Conservation (phyloP, 2,329 filamentous ascomycete genomes). For the Endocalyx cinctus region DNA sequence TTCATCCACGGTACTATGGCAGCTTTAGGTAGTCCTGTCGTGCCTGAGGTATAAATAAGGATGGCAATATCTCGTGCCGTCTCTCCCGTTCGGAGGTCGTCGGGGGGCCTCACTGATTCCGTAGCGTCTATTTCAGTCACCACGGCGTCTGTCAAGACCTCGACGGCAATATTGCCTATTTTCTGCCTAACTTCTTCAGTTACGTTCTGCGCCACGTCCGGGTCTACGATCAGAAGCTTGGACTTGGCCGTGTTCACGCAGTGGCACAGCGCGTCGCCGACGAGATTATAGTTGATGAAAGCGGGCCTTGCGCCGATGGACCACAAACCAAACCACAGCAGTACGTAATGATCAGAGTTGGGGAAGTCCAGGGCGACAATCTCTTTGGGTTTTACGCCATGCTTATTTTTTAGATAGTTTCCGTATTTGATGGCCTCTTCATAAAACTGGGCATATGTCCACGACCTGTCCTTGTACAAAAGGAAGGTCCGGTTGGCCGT, state of each 20-base stretch:
- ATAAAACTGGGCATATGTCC: constrained; percentile 75
- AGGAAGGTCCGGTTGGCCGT: constrained; percentile 56
- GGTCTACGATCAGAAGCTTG: constrained; percentile 65
- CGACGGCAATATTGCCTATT: constrained; percentile 49
- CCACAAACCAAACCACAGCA: constrained; percentile 75
- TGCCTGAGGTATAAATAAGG: constrained; percentile 82
- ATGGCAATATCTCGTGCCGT: constrained; percentile 56
- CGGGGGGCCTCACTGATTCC: constrained; percentile 51
- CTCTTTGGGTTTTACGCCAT: constrained; percentile 63
- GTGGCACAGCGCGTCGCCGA: constrained; percentile 66
- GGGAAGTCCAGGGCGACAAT: constrained; percentile 78
- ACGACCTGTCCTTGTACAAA: constrained; percentile 62
- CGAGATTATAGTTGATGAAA: constrained; percentile 84
- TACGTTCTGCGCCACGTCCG: constrained; percentile 49
- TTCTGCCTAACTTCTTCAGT: constrained; percentile 52
- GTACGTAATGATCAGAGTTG: constrained; percentile 75
- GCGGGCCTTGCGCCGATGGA: constrained; percentile 77
- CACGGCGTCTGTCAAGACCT: constrained; percentile 56
- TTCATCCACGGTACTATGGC: constrained; percentile 74
- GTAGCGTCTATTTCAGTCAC: constrained; percentile 50
- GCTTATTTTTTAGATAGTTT: constrained; percentile 63
- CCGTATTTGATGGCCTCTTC: constrained; percentile 67
- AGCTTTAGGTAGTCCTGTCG: constrained; percentile 78
- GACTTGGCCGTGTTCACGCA: constrained; percentile 66
- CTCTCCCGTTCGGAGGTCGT: constrained; percentile 49